Conservation (phyloP, 1,284 basidiomycete genomes). For the Pascua guehoae region DNA sequence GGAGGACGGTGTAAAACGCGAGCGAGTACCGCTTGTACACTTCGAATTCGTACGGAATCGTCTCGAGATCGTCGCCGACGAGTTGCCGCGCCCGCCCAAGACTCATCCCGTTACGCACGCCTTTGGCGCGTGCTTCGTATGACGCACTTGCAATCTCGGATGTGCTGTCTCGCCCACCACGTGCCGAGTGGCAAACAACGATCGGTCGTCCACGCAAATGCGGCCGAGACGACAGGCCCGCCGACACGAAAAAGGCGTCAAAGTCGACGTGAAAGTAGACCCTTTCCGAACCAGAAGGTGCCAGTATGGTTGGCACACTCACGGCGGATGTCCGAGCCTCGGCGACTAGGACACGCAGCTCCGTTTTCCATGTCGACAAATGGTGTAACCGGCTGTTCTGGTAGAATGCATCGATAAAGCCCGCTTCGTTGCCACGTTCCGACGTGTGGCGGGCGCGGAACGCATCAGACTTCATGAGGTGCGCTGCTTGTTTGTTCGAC, state of each 20-base stretch:
- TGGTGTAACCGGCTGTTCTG: constrained; percentile 88
- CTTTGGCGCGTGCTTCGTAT: constrained; percentile 85
- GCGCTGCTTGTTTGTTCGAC: constrained; percentile 64
- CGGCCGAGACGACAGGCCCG: constrained; percentile 72
- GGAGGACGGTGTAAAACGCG: constrained; percentile 86
- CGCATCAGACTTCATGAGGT: constrained; percentile 69
- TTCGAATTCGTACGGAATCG: constrained; percentile 64
- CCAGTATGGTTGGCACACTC: constrained; percentile 12
- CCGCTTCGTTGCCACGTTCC: constrained; percentile 59
- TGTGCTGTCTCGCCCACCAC: constrained; percentile 64
- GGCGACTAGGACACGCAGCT: constrained; percentile 74
- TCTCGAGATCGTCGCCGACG: constrained; percentile 58
- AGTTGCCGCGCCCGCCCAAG: constrained; percentile 77
- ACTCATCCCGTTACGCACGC: constrained; percentile 93
- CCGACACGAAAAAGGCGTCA: constrained; percentile 94
- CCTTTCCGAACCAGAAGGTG: constrained; percentile 48
- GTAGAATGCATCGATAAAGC: constrained; percentile 87
- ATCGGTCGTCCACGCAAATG: constrained; percentile 79
- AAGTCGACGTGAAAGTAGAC: constrained; percentile 94
- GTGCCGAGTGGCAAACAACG: constrained; percentile 89
- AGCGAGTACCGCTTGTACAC: constrained; percentile 79
- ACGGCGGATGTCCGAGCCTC: constrained; percentile 58
- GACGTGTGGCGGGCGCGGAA: constrained; percentile 89
- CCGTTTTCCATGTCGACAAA: constrained; percentile 86
- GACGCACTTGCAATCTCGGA: constrained; percentile 93